Base-by-base conservation (phyloP, 768 basidiomycete genomes). In the Psilocybe tampanensis region DNA sequence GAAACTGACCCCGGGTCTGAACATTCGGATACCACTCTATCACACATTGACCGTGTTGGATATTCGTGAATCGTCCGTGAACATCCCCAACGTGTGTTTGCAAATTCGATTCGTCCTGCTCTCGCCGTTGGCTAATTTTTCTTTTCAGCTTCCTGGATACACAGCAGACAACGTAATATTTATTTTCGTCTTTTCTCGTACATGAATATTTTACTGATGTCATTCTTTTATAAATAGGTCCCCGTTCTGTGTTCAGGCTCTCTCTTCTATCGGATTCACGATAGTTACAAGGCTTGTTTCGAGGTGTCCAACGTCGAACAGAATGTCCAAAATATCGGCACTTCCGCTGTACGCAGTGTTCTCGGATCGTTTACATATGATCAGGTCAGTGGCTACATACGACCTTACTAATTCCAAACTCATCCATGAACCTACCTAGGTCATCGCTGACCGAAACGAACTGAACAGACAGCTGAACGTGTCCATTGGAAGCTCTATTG, bases 261-360 rank as follows among this genome's bases (percentile, higher is more conserved):
- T 1, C 70, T 84, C 0, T 84, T 85, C 66, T 85, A 75, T 65
- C 77, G 80, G 7, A 76, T 85, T 26, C 65, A 64, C 0, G 75
- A 85, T 57, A 77, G 80, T 43, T 84, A 84, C 69, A 76, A 79
- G 65, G 81, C 83, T 0, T 82, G 80, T 58, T 85, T 83, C 63
- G 72, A 69, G 19, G 78, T 84, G 0, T 77, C 78, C 55, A 72
- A 83, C 53, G 79, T 83, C 15, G 70, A 76, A 45, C 66, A 64
- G 8, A 84, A 83, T 60, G 77, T 84, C 23, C 73, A 74, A 53
- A 81, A 80, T 55, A 82, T 80, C 5, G 82, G 82, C 15, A 83
- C 77, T 21, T 81, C 80, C 2, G 83, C 82, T 3, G 75, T 84
- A 64, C 74, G 83, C n/a, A 78, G 80, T 23, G 77, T 83, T 19